These are phyloP conservation scores for Leccinum angustisporum DNA, from an alignment of 1,284 basidiomycete species.

Conservation along the genomic window DNA sequence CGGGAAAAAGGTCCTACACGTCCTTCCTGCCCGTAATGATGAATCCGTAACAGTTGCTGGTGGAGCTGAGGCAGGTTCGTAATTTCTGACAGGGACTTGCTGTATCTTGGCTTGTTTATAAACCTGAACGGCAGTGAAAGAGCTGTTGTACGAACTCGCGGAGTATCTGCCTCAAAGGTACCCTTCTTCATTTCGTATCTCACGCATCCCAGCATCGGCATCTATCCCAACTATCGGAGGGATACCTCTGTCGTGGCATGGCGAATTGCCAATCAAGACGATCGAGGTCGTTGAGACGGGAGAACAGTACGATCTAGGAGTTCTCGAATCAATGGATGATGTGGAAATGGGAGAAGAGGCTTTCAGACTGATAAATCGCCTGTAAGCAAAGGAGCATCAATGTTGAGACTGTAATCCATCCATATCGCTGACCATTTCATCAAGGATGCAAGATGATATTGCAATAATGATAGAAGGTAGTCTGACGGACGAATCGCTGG, in stretches of 20 bases:
- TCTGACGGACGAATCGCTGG: background rate
- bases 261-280: conserved; percentile 47
- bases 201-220: conserved; percentile 37
- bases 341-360: conserved; percentile 48
- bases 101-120: background rate
- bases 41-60: conserved; percentile 50
- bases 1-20: conserved; percentile 47
- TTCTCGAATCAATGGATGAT: conserved; percentile 32
- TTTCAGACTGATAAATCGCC: conserved; percentile 59
- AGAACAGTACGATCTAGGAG: conserved; percentile 50
- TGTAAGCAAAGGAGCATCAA: conserved; percentile 45
- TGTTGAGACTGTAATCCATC: background rate
- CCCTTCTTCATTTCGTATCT: conserved; percentile 37
- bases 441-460: conserved; percentile 68
- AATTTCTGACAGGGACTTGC: background rate
- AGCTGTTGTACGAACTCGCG: conserved; percentile 43
- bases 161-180: conserved; percentile 33
- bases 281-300: conserved; percentile 54
- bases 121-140: conserved; percentile 46
- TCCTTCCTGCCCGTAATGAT: conserved; percentile 42
- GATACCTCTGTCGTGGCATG: conserved; percentile 31
- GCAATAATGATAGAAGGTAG: conserved; percentile 75
- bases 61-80: conserved; percentile 53
- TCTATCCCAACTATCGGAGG: conserved; percentile 32
- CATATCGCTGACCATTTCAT: background rate